Conservation (phyloP, 2,329 filamentous ascomycete species). For the Penicillium sp. region DNA sequence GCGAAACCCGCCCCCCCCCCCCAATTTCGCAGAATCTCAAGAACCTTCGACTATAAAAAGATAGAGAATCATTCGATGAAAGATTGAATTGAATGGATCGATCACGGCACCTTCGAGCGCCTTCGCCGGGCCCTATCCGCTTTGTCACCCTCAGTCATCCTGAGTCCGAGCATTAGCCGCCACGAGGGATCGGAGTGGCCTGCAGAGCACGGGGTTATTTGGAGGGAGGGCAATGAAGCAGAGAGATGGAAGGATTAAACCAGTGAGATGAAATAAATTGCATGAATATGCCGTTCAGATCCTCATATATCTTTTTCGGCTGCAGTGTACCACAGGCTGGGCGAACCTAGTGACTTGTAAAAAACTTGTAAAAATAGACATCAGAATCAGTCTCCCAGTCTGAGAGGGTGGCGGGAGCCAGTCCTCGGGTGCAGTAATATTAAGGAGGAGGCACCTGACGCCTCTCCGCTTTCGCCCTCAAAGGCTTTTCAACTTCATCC, state of each 20-base stretch:
- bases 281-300: not conserved
- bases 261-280: not conserved
- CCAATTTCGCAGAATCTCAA: not conserved
- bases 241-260: not conserved
- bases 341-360: not conserved
- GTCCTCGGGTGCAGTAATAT: slow-evolving; percentile 26
- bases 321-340: not conserved
- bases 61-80: not conserved
- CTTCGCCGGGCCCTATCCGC: not conserved
- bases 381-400: not conserved
- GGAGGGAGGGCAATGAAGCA: not conserved
- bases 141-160: slow-evolving; percentile 1
- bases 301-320: not conserved
- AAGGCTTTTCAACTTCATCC: slow-evolving; percentile 24
- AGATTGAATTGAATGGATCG: not conserved
- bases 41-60: not conserved
- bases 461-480: slow-evolving; percentile 32
- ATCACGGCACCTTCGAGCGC: not conserved
- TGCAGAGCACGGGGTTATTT: not conserved
- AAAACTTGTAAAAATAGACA: not conserved
- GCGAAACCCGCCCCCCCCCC: not conserved
- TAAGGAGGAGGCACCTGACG: slow-evolving; percentile 34
- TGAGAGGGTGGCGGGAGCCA: slow-evolving; percentile 19
- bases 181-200: slow-evolving; percentile 2
- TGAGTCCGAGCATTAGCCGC: slow-evolving; percentile 3